Evolutionary conservation across 176 grass and related monocot genomes (phyloP), one percentile per base, ranked within the genome.

Genomic region (Oryza nivara): DNA sequence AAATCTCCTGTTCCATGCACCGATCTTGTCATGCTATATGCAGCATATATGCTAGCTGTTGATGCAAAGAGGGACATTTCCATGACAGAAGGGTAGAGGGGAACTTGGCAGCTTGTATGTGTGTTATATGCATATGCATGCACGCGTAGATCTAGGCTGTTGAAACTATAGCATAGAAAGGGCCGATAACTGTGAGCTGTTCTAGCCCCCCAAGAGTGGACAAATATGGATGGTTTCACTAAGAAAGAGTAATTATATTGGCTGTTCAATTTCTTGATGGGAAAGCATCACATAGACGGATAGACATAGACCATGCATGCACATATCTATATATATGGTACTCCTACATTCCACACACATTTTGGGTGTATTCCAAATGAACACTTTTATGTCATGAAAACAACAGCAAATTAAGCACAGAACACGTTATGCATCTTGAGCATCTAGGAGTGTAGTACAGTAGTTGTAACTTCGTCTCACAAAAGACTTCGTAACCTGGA

Each of bases 11-110:
- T 69, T 69, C 10, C 68, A 74, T 67, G 75, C 74, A 87, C 80
- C 25, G 47, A 90, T 90, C 84, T 83, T 90, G 88, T 90, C 88
- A 74, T 38, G 76, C 87, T 85, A 48, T 78, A 9, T 46, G 12
- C 45, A 16, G 12, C 45, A 16, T n/a, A 16, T n/a, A 13, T 26
- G 71, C 77, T 12, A 41, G 17, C 2, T 80, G 73, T 82, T 77
- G 83, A 61, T 68, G 79, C 28, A 67, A 56, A 83, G 28, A 47
- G 60, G 65, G 74, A 90, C 74, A 32, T 78, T 78, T 68, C 40
- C 74, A 73, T 82, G 88, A 63, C 58, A 63, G 58, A 63, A 23
- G 58, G 20, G 3, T 79, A 67, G 73, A 49, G 60, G 1, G 44
- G 3, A 4, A 11, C 35, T 52, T 90, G 79, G 56, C 74, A 82